Conservation (phyloP, 441 rosid species). For the Arabidopsis hybrid region DNA sequence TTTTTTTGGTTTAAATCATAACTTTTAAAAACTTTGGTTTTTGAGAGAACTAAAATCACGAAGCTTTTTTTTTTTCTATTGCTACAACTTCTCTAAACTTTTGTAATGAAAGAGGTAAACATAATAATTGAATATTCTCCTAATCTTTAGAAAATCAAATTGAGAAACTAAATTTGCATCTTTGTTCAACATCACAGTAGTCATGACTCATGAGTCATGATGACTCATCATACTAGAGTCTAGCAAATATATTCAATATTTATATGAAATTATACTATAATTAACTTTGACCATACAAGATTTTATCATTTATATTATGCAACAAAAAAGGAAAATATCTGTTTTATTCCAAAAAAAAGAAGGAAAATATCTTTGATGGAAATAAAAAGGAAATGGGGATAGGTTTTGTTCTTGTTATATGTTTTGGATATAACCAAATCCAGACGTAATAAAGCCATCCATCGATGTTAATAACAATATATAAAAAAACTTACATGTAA, state of each 20-base stretch:
- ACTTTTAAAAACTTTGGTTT: not conserved
- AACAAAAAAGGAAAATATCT: not conserved
- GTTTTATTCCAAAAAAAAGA: too few species aligned
- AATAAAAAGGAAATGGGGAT: not conserved
- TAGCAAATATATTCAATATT: not conserved
- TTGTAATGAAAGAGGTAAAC: not conserved
- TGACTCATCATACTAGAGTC: not conserved
- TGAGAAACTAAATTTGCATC: not conserved
- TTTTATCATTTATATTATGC: constrained; percentile 1
- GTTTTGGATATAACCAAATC: constrained; percentile 15
- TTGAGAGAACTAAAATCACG: not conserved
- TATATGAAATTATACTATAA: not conserved
- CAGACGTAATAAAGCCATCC: constrained; percentile 11
- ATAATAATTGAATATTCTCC: not conserved
- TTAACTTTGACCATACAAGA: not conserved
- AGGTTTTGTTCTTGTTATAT: not conserved
- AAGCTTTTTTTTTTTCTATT: not conserved
- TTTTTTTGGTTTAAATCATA: not conserved
- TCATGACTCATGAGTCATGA: constrained; percentile 1
- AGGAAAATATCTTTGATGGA: not conserved
- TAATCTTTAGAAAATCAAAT: too few species aligned
- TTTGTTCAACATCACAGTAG: not conserved
- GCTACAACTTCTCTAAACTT: not conserved
- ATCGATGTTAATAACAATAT: not conserved
- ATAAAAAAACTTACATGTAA: not conserved